Evolutionary conservation across 75 land plant species (phyloP), one percentile per base, ranked within the genome.

Genomic region (Selaginella moellendorffii): DNA sequence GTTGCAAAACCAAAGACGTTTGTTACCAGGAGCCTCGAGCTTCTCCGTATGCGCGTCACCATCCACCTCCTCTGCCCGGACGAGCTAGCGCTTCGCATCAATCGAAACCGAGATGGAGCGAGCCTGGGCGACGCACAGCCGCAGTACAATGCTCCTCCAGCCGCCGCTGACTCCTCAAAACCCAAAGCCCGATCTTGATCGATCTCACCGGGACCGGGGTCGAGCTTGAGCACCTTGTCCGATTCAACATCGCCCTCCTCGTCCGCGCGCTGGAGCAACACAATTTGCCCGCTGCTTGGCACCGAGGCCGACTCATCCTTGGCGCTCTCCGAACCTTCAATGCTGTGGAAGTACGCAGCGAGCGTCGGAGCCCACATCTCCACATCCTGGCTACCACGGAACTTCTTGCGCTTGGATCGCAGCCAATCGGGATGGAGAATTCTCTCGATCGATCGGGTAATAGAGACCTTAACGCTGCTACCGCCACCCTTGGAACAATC

Each of bases 351-450:
- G 30, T 63, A 63, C 2, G 65, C 30, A 63, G 65, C 65, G 31
- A 63, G 21, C 22, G 65, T 63, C 2, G 65, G 65, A 2, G 28
- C 65, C 65, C 65, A 63, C 36, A 63, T 63, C 36, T 63, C 65
- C 30, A 31, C 31, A 29, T 63, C 36, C 31, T 63, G 17, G 21
- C 30, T 28, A 30, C 30, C 22, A 1, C 36, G 2, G 18, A 28
- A 28, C 12, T 29, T 27, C 1, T 12, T 5, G 1, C 24, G 1
- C 1, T 2, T 24, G 1, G 1, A 10, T 17, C 14, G 5, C 46
- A 36, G 14, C 46, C 46, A 36, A 14, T 36, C 46, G 14, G 46
- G 46, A 36, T 36, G 46, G 10, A 36, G 5, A 14, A 36, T 5
- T 36, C 46, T 36, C 46, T 36, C 14, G 46, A 36, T 36, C 10